A percentile compares a stretch with the other conserved stretches of the same genome.
phyloP scores from a whole-genome alignment of 225 moss, liverwort and hornwort species.

The Antitrichia curtipendula region DNA sequence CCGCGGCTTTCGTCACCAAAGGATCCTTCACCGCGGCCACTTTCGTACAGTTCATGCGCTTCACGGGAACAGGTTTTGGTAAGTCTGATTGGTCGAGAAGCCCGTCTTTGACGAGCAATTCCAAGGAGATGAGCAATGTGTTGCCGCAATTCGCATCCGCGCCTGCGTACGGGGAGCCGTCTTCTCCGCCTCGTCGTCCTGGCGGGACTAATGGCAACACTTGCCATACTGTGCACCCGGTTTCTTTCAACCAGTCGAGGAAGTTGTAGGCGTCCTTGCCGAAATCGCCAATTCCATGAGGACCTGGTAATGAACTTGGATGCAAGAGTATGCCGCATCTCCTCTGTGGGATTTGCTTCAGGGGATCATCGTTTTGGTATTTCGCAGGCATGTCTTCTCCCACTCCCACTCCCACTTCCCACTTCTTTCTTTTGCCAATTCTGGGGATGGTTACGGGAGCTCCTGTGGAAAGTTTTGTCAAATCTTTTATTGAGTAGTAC shows the following conservation, averaged over 20 bases:
- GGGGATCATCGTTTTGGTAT: slow-evolving; percentile 65
- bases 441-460: not conserved
- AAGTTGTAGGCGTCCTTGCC: slow-evolving; percentile 59
- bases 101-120: slow-evolving; percentile 70
- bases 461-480: not conserved
- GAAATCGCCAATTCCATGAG: slow-evolving; percentile 67
- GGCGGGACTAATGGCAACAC: slow-evolving; percentile 94
- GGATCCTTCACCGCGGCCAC: slow-evolving; percentile 71
- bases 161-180: slow-evolving; percentile 90
- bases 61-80: slow-evolving; percentile 53
- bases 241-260: slow-evolving; percentile 69
- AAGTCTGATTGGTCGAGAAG: slow-evolving; percentile 50
- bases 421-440: not conserved
- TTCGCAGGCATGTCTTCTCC: slow-evolving; percentile 65
- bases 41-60: slow-evolving; percentile 36
- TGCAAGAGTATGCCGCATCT: slow-evolving; percentile 74
- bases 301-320: slow-evolving; percentile 73
- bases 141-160: slow-evolving; percentile 86
- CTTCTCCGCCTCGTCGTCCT: slow-evolving; percentile 77
- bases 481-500: not conserved
- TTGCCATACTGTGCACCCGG: slow-evolving; percentile 87
- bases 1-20: slow-evolving; percentile 57
- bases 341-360: slow-evolving; percentile 37
- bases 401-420: slow-evolving; percentile 9
- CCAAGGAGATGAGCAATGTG: slow-evolving; percentile 66